Percentiles rank a stretch among this genome's conserved stretches.
Conservation (phyloP, 2,329 filamentous ascomycete genomes). For the Plectosphaerella plurivora region DNA sequence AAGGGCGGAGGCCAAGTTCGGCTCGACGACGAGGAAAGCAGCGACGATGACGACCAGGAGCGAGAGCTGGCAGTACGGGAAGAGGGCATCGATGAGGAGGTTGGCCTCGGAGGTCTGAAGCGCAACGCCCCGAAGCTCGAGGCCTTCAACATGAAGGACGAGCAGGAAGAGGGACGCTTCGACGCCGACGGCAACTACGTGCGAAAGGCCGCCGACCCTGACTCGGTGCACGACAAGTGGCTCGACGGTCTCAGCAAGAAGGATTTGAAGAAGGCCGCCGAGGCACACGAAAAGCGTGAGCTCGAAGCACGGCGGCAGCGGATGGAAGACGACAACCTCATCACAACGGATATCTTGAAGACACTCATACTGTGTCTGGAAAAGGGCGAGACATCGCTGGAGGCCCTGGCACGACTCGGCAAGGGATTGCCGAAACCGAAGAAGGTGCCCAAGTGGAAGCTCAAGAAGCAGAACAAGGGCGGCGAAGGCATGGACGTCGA, state of each 20-base stretch:
- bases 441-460: slow-evolving; percentile 62
- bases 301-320: slow-evolving; percentile 68
- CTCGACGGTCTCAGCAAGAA: slow-evolving; percentile 89
- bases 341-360: slow-evolving; percentile 69
- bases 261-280: slow-evolving; percentile 83
- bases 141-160: slow-evolving; percentile 88
- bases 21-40: slow-evolving; percentile 50
- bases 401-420: slow-evolving; percentile 79
- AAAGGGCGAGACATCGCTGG: slow-evolving; percentile 77
- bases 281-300: slow-evolving; percentile 81
- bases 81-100: slow-evolving; percentile 77
- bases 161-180: slow-evolving; percentile 90
- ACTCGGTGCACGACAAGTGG: slow-evolving; percentile 89
- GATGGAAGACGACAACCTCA: slow-evolving; percentile 67
- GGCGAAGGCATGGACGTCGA: slow-evolving; percentile 68
- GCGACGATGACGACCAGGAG: slow-evolving; percentile 59
- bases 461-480: slow-evolving; percentile 60
- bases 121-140: slow-evolving; percentile 90
- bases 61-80: slow-evolving; percentile 72
- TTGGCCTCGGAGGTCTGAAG: slow-evolving; percentile 87
- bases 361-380: slow-evolving; percentile 71
- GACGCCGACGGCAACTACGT: slow-evolving; percentile 90
- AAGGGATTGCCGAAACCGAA: slow-evolving; percentile 56
- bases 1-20: slow-evolving; percentile 70
- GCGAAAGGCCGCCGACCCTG: slow-evolving; percentile 81